A percentile compares a stretch with the other conserved stretches of the same genome.
phyloP scores from a whole-genome alignment of 1,284 basidiomycete genomes.

The Stygiomarasmius scandens region DNA sequence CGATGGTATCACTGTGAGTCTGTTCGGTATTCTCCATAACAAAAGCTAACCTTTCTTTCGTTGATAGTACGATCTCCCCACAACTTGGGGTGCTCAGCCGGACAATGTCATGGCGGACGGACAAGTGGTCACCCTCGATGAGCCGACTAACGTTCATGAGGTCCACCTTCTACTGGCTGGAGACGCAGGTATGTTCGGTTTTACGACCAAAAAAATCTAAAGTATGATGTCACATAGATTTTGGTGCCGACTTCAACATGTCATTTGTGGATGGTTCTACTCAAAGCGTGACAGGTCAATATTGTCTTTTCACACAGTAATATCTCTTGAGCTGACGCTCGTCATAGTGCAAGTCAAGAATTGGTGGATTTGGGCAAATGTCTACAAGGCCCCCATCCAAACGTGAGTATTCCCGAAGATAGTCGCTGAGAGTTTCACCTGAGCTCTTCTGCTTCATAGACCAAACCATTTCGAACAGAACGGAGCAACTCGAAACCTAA shows the following conservation, averaged over 20 bases:
- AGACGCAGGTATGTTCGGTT: slow-evolving; percentile 26
- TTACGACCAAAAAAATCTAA: not conserved
- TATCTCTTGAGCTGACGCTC: no score
- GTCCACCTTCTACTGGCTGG: slow-evolving; percentile 47
- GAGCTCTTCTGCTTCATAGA: slow-evolving; percentile 21
- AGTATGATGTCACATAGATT: not conserved
- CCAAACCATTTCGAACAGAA: slow-evolving; percentile 40
- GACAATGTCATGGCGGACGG: slow-evolving; percentile 44
- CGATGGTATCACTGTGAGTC: slow-evolving; percentile 37
- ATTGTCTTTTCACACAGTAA: no score
- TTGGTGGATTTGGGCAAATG: slow-evolving; percentile 38
- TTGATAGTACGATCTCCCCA: slow-evolving; percentile 40
- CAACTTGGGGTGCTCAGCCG: slow-evolving; percentile 35
- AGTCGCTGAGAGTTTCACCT: no score
- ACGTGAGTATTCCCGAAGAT: slow-evolving; percentile 28
- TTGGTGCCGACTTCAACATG: not conserved
- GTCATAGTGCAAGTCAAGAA: slow-evolving; percentile 41
- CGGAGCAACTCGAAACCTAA: slow-evolving; percentile 36
- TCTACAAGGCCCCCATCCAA: slow-evolving; percentile 40
- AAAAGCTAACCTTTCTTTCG: not conserved
- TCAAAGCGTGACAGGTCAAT: slow-evolving; percentile 35
- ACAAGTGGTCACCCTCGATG: slow-evolving; percentile 36
- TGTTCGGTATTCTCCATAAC: not conserved
- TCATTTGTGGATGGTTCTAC: slow-evolving; percentile 20
- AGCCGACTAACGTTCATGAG: slow-evolving; percentile 37